Evolutionary conservation across 148 eudicot genomes (phyloP).

Genomic region (Mesembryanthemum crystallinum): DNA sequence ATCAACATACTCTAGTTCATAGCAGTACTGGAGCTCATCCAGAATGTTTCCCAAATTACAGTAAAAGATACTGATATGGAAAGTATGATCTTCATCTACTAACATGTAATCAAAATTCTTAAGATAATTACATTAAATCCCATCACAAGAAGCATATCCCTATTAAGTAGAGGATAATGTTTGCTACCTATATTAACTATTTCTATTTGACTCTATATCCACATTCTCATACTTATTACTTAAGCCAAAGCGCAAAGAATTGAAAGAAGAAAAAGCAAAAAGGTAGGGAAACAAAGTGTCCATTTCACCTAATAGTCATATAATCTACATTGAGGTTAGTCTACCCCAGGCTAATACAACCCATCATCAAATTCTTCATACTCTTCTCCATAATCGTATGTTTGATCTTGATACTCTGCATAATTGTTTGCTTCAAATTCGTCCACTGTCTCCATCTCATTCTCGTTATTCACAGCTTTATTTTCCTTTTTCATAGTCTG

Average conservation of each 20-base stretch:
- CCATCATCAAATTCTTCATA: constrained; percentile 30
- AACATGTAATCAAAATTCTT: too few relatives aligned
- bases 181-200: background rate
- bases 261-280: background rate
- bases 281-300: background rate
- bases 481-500: constrained; percentile 5
- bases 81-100: too few relatives aligned
- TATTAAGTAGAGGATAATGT: background rate
- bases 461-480: constrained; percentile 19
- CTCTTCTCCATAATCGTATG: constrained; percentile 26
- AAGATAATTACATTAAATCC: too few relatives aligned
- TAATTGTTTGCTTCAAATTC: constrained; percentile 18
- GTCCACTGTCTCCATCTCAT: constrained; percentile 18
- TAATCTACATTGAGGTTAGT: background rate
- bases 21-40: background rate
- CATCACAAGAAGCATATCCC: too few relatives aligned
- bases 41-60: too few relatives aligned
- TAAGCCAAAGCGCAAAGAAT: background rate
- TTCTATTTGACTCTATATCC: background rate
- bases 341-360: background rate
- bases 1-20: too few relatives aligned
- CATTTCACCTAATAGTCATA: background rate
- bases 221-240: background rate
- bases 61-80: too few relatives aligned
- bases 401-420: constrained; percentile 23